These are phyloP conservation scores for Serendipita indica DNA, from an alignment of 768 basidiomycete genomes.

Conservation along the genomic window DNA sequence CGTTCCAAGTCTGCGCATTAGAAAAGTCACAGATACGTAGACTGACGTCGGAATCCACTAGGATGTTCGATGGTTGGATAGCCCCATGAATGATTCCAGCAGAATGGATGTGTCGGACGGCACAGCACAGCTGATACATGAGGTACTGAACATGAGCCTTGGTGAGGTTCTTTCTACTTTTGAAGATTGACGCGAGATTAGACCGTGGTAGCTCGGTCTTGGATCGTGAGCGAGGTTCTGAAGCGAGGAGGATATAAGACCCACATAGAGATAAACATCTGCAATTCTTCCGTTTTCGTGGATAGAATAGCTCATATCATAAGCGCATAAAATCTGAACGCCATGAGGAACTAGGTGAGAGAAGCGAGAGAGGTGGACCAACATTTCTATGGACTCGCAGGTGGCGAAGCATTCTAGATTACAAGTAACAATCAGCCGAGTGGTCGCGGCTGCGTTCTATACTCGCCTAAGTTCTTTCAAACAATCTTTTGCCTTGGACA, in stretches of 20 bases:
- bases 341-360: not conserved
- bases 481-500: not conserved
- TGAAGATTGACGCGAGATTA: not conserved
- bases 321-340: not conserved
- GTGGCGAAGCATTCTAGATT: constrained; percentile 6
- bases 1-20: not conserved
- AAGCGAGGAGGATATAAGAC: not conserved
- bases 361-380: not conserved
- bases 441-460: not conserved
- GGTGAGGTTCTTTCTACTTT: not conserved
- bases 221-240: not conserved
- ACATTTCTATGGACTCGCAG: constrained; percentile 5
- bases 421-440: not conserved
- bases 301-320: not conserved
- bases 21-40: constrained; percentile 3
- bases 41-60: not conserved
- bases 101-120: not conserved
- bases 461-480: not conserved
- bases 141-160: not conserved
- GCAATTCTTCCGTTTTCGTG: not conserved
- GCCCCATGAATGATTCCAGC: constrained; percentile 4
- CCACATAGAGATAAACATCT: constrained; percentile 6
- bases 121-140: not conserved
- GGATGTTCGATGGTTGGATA: constrained; percentile 3
- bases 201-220: constrained; percentile 5